Percentiles rank a stretch among this genome's conserved stretches.
Evolutionary conservation across 305 asterid genomes (phyloP).

Genomic region (Euphrasia arctica): DNA sequence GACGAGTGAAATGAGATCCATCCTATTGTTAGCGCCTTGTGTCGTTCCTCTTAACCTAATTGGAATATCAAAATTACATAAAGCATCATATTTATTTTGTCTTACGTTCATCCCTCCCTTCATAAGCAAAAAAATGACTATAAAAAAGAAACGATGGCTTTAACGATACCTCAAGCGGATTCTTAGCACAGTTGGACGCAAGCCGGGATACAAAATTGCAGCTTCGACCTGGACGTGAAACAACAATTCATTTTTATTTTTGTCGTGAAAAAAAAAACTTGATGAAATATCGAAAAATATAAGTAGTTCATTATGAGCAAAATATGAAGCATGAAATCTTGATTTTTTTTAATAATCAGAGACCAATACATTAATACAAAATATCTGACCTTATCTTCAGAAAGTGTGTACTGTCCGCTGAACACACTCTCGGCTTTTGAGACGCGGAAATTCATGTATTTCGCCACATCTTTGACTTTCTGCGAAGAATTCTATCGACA

Average conservation of each 20-base stretch:
- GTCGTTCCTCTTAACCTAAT: constrained; percentile 83
- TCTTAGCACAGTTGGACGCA: constrained; percentile 81
- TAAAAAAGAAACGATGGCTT: background rate
- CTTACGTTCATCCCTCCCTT: no score
- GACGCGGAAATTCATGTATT: constrained; percentile 69
- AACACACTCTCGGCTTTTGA: constrained; percentile 63
- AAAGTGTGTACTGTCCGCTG: constrained; percentile 73
- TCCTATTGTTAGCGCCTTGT: constrained; percentile 83
- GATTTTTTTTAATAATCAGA: no score
- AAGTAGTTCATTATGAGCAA: background rate
- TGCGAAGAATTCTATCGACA: constrained; percentile 71
- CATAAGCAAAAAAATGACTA: no score
- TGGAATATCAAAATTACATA: constrained; percentile 10
- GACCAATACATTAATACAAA: no score
- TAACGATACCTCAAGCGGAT: constrained; percentile 66
- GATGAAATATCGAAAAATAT: background rate
- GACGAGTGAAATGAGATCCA: constrained; percentile 79
- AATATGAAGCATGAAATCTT: background rate
- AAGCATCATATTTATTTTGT: background rate
- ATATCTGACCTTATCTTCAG: constrained; percentile 74
- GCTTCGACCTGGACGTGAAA: constrained; percentile 71
- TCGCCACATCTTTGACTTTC: constrained; percentile 75
- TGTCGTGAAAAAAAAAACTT: background rate
- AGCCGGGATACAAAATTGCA: constrained; percentile 87
- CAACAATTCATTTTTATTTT: constrained; percentile 15